Evolutionary conservation across 257 asterid genomes (phyloP).

Genomic region (Paraleonurus japonicus): DNA sequence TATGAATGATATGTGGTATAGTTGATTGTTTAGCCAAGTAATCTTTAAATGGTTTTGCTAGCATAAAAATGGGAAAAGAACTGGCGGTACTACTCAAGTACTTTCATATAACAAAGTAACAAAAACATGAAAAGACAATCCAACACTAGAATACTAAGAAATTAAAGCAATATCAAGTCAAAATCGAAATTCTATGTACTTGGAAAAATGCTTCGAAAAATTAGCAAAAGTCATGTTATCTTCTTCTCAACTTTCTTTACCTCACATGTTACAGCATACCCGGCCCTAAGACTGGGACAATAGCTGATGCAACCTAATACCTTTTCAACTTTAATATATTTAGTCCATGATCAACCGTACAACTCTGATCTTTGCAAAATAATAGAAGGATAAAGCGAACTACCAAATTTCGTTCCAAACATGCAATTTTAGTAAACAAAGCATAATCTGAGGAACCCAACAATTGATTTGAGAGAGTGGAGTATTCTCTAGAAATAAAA

Average conservation of each 20-base stretch:
- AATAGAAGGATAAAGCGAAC: neutral
- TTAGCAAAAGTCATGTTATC: neutral
- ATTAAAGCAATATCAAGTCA: neutral
- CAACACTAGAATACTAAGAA: neutral
- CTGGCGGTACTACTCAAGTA: too few species aligned
- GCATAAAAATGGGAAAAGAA: too few species aligned
- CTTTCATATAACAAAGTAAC: neutral
- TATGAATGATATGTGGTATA: neutral
- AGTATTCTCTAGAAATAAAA: neutral
- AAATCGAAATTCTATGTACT: neutral
- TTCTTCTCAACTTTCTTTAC: neutral
- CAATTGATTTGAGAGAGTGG: neutral
- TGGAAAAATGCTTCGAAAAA: too few species aligned
- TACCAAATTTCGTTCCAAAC: neutral
- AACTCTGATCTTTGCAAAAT: neutral
- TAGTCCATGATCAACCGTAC: neutral
- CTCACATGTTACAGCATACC: neutral
- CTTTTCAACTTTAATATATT: neutral
- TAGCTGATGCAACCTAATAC: neutral
- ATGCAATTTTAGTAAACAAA: neutral
- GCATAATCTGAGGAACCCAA: neutral
- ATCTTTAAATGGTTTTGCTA: neutral
- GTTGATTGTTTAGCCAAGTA: neutral
- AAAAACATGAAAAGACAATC: neutral
- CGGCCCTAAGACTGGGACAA: neutral